phyloP scores from a whole-genome alignment of 805 yeast species.

The Lachancea lanzarotensis region DNA sequence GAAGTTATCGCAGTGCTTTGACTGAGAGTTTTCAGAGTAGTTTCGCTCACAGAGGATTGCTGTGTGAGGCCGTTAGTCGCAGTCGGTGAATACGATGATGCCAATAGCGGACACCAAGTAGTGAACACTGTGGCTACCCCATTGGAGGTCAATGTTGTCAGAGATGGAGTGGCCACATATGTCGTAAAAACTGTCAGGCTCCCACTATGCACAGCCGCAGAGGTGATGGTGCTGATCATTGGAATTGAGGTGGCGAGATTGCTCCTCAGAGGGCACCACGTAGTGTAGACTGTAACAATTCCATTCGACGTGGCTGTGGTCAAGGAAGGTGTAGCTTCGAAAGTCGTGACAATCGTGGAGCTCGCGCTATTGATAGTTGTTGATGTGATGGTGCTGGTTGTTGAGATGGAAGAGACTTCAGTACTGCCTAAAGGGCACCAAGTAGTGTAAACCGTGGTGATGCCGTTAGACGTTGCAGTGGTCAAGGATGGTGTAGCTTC shows the following conservation, averaged over 20 bases:
- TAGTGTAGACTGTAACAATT: too few species aligned
- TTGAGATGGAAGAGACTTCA: not conserved
- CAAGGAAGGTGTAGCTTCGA: too few species aligned
- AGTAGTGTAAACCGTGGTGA: too few species aligned
- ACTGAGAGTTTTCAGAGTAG: too few species aligned
- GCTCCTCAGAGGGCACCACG: conserved; percentile 10
- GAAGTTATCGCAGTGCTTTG: not conserved
- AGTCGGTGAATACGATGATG: not conserved
- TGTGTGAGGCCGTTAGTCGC: not conserved
- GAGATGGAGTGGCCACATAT: conserved; percentile 8
- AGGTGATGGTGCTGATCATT: not conserved
- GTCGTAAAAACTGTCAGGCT: conserved; percentile 7
- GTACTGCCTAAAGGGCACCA: too few species aligned
- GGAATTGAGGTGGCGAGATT: not conserved
- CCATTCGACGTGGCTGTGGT: too few species aligned
- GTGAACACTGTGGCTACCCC: conserved; percentile 14
- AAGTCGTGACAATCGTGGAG: too few species aligned
- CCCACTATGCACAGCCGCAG: not conserved
- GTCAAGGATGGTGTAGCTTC: too few species aligned
- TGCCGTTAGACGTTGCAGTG: too few species aligned
- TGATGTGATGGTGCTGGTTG: not conserved
- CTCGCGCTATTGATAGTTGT: not conserved
- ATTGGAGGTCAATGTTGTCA: conserved; percentile 5
- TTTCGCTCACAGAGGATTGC: not conserved
- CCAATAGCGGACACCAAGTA: conserved; percentile 14